Conservation (phyloP, 2,329 filamentous ascomycete genomes). For the Trichoderma breve region DNA sequence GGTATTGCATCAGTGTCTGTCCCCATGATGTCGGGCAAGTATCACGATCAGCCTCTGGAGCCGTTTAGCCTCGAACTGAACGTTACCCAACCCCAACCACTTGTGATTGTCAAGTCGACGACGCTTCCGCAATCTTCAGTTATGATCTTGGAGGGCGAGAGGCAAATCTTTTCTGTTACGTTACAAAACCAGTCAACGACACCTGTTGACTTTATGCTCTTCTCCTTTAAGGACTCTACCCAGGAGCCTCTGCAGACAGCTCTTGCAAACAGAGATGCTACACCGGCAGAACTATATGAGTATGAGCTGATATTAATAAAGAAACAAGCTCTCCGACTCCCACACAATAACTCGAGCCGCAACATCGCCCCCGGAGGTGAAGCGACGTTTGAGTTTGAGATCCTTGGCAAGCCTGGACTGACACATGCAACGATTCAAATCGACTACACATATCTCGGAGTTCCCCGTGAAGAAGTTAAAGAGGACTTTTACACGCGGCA, state of each 20-base stretch:
- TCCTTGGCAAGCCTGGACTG: conserved; percentile 81
- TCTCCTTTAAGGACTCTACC: conserved; percentile 88
- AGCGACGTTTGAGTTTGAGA: conserved; percentile 75
- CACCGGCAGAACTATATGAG: conserved; percentile 78
- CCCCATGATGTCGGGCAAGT: conserved; percentile 39
- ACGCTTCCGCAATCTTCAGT: conserved; percentile 80
- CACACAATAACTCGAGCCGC: conserved; percentile 49
- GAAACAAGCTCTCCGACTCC: conserved; percentile 65
- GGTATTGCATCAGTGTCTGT: conserved; percentile 59
- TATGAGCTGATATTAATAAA: conserved; percentile 76
- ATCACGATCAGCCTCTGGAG: conserved; percentile 43
- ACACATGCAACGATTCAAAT: conserved; percentile 77
- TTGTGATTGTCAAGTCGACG: conserved; percentile 71
- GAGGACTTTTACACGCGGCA: conserved; percentile 82
- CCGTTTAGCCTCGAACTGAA: conserved; percentile 60
- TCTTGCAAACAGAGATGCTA: conserved; percentile 71
- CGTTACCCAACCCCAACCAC: conserved; percentile 77
- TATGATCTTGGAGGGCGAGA: conserved; percentile 92
- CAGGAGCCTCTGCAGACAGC: conserved; percentile 73
- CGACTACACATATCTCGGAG: conserved; percentile 81
- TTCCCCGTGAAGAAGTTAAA: conserved; percentile 62
- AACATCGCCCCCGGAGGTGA: conserved; percentile 67
- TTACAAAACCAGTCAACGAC: conserved; percentile 76
- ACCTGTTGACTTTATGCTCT: conserved; percentile 77
- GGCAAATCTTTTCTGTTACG: conserved; percentile 71